These are phyloP conservation scores for Immersiporthe knoxdaviesiana DNA, from an alignment of 2,329 filamentous ascomycete species.

Conservation along the genomic window DNA sequence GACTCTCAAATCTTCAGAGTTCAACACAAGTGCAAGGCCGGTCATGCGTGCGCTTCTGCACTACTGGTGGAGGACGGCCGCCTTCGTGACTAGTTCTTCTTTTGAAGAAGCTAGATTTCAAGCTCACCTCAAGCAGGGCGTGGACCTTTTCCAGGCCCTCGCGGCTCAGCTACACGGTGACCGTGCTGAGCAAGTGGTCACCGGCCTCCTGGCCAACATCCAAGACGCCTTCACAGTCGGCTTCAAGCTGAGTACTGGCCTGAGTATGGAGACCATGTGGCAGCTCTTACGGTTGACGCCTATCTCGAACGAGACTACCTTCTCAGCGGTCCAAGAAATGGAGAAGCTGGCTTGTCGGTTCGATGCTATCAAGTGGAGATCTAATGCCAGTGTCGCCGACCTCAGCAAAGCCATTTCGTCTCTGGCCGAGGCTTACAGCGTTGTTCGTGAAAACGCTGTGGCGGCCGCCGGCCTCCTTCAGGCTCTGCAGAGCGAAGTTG, in stretches of 20 bases:
- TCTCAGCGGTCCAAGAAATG: constrained; percentile 54
- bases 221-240: constrained; percentile 65
- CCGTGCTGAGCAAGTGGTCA: constrained; percentile 44
- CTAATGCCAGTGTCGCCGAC: constrained; percentile 53
- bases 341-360: constrained; percentile 62
- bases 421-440: constrained; percentile 58
- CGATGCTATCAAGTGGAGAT: constrained; percentile 63
- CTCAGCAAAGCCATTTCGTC: constrained; percentile 58
- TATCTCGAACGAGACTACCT: constrained; percentile 49
- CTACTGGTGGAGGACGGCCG: constrained; percentile 59
- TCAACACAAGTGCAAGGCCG: constrained; percentile 37
- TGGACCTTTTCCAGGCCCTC: constrained; percentile 45
- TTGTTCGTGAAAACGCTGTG: constrained; percentile 52
- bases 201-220: constrained; percentile 46
- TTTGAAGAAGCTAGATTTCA: constrained; percentile 69
- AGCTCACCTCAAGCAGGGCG: constrained; percentile 60
- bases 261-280: constrained; percentile 84
- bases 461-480: constrained; percentile 52
- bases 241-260: constrained; percentile 74
- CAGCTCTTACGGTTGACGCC: constrained; percentile 67
- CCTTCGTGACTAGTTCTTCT: constrained; percentile 45
- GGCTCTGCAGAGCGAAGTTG: constrained; percentile 55
- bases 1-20: constrained; percentile 29
- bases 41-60: constrained; percentile 49
- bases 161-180: constrained; percentile 34